Evolutionary conservation across 1,284 basidiomycete species (phyloP), one percentile per base, ranked within the genome.

Genomic region (Kwoniella shivajii): DNA sequence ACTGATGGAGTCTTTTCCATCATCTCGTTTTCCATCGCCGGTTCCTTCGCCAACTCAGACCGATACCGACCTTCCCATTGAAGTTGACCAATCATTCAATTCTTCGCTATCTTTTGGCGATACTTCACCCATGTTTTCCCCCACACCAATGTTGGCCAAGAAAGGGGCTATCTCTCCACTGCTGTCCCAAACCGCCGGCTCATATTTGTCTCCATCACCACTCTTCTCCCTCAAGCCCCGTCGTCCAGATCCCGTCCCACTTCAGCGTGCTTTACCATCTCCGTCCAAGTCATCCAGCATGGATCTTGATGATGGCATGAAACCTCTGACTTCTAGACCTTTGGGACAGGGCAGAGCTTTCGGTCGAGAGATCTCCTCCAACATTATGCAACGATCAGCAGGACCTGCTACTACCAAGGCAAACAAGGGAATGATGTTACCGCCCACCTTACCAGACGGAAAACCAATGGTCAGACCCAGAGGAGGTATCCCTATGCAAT

Each of bases 41-140:
- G 56, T 55, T 1, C 65, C 72, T 0, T 76, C 75, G 14, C 75
- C 75, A 0, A 74, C 73, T 4, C 56, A 60, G 29, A 76, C 75
- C 29, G 75, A 75, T 34, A 65, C 65, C 26, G 75, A 76, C 45
- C 59, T 78, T 7, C 73, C 75, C 6, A 65, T 68, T 41, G 76
- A 78, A 24, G 74, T 78, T 33, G 76, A 78, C 57, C 71, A 72
- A 54, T 77, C 75, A 4, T 78, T 78, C 72, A 77, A 74, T 65
- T 74, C 75, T 38, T 75, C 74, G 52, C 70, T 78, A 69, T 73
- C 72, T 13, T 63, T 78, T 41, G 57, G 59, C 37, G 66, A 71
- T 34, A 57, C 59, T 20, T 68, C 65, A 16, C 66, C 68, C 13
- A 57, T 50, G 41, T 52, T 52, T 47, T 71, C 67, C 10, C 70